Base-by-base conservation (phyloP, 495 filamentous ascomycete species). In the Pyrenula aspistea region DNA sequence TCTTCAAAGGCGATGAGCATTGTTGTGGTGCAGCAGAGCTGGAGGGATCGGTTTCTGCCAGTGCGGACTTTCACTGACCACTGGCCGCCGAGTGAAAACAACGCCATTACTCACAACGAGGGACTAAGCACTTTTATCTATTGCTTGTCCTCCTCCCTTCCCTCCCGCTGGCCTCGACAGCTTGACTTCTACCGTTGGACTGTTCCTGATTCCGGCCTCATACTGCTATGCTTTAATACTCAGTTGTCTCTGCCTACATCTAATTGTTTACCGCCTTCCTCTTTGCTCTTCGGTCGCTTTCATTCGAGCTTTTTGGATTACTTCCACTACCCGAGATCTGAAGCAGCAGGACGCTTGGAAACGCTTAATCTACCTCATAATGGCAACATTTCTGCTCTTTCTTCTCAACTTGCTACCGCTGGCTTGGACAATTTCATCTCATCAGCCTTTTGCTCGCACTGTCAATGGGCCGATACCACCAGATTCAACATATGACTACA, bases 401-500 rank as follows among this genome's bases (percentile, higher is more conserved):
- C 4, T 42, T 42, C 31, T 42, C n/a, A n/a, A 15, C 15, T 42
- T 42, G 31, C 31, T 42, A 15, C 15, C 31, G 15, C 31, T 42
- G 31, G 31, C 31, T 42, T 15, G 4, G 31, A 42, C 31, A 15
- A 42, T 4, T 42, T 42, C 31, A 8, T 8, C 4, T 42, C 4
- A 4, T 42, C 31, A 15, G 31, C 31, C 31, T 15, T 42, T 42
- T 8, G 8, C 31, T 8, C 31, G 31, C 4, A 15, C 8, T 42
- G 31, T 42, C 8, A 42, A 42, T 42, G 31, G 15, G 4, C 31
- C 31, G 31, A n/a, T n/a, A n/a, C 42, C 42, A 48, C 19, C 19
- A 20, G 20, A 20, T 21, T 8, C 50, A 21, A 52, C 56, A 12
- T 60, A 54, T 23, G 59, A 60, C 42, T 60, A 55, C 24, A 24